Evolutionary conservation across 2,329 filamentous ascomycete genomes (phyloP).

Genomic region (Sclerotinia subarctica): DNA sequence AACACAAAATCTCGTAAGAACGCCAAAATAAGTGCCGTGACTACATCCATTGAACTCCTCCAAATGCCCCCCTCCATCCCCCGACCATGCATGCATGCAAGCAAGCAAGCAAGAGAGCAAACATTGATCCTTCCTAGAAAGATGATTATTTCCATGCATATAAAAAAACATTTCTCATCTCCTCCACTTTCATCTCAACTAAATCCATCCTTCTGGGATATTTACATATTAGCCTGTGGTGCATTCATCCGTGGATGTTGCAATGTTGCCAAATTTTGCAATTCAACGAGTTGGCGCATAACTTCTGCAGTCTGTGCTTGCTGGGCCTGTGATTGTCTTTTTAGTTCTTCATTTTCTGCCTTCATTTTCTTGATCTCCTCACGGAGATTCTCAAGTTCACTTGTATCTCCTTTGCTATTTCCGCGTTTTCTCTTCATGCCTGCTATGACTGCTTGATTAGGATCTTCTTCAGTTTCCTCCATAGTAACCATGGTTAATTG

Average conservation of each 20-base stretch:
- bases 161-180: constrained; percentile 2
- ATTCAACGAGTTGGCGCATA: constrained; percentile 22
- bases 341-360: constrained; percentile 59
- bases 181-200: neutral
- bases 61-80: constrained; percentile 13
- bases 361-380: constrained; percentile 65
- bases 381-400: constrained; percentile 43
- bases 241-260: constrained; percentile 19
- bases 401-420: constrained; percentile 41
- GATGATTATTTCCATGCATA: neutral
- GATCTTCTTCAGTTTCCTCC: constrained; percentile 43
- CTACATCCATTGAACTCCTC: constrained; percentile 18
- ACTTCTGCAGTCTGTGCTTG: constrained; percentile 19
- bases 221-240: constrained; percentile 21
- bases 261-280: constrained; percentile 17
- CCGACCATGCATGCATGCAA: neutral
- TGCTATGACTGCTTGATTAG: constrained; percentile 46
- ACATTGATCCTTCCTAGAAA: neutral
- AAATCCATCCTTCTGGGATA: neutral
- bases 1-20: neutral
- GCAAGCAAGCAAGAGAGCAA: constrained; percentile 10
- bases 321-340: constrained; percentile 16
- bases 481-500: constrained; percentile 29
- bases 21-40: constrained; percentile 14
- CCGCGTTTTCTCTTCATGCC: constrained; percentile 45